A percentile compares a stretch with the other conserved stretches of the same genome.
phyloP scores from a whole-genome alignment of 192 early-diverging fungal species.

The Kickxella alabastrina region DNA sequence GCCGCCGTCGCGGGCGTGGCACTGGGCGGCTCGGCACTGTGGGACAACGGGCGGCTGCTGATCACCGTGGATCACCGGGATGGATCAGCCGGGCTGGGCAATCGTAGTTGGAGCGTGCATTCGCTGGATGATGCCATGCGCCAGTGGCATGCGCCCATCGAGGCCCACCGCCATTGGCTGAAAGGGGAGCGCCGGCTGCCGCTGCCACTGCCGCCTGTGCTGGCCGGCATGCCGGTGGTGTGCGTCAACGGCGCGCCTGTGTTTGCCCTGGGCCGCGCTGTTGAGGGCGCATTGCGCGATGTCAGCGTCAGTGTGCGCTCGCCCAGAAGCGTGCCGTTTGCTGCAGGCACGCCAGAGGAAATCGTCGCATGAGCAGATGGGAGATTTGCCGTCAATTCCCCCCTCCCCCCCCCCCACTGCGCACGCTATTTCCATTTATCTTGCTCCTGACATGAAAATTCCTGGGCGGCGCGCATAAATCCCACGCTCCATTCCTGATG shows the following conservation, averaged over 20 bases:
- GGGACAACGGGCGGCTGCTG: slow-evolving; percentile 32
- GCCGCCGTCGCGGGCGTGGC: background rate
- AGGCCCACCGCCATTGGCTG: slow-evolving; percentile 12
- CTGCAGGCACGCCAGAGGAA: background rate
- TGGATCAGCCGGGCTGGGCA: background rate
- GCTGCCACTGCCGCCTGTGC: slow-evolving; percentile 6
- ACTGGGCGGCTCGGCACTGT: slow-evolving; percentile 16
- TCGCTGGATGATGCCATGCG: slow-evolving; percentile 21
- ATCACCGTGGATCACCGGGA: no score
- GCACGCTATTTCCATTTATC: no score
- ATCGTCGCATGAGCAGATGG: no score
- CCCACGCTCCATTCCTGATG: no score
- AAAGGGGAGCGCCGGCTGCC: slow-evolving; percentile 1
- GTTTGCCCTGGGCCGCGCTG: slow-evolving; percentile 19
- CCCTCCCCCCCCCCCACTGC: no score
- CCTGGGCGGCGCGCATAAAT: no score
- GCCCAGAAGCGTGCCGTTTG: no score
- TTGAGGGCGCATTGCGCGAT: slow-evolving; percentile 5
- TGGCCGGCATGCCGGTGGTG: slow-evolving; percentile 27
- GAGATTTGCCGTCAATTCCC: no score
- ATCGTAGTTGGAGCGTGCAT: slow-evolving; percentile 21
- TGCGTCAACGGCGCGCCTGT: slow-evolving; percentile 5
- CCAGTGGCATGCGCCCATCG: slow-evolving; percentile 5
- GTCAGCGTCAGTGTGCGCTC: slow-evolving; percentile 12
- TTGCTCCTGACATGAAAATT: no score